phyloP scores from a whole-genome alignment of 1,284 basidiomycete genomes.

The Ceratobasidium sp. region DNA sequence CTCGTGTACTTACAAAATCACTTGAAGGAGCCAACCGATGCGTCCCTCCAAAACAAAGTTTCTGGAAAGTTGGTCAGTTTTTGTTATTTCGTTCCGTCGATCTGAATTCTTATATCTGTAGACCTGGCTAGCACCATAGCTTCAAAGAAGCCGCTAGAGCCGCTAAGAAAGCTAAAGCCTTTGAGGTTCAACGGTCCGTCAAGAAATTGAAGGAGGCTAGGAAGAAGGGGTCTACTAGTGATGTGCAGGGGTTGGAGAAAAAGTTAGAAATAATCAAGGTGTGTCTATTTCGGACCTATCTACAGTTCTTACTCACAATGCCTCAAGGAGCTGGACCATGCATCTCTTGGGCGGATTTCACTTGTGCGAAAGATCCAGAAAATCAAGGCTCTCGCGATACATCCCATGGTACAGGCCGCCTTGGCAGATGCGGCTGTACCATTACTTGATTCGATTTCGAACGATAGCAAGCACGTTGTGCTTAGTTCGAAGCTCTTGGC shows the following conservation, averaged over 20 bases:
- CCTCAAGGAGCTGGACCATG: constrained; percentile 70
- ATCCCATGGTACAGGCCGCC: constrained; percentile 64
- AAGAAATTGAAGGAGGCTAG: constrained; percentile 79
- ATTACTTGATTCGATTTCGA: constrained; percentile 57
- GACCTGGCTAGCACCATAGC: constrained; percentile 71
- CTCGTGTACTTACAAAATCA: neutral
- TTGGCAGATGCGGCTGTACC: constrained; percentile 62
- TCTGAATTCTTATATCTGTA: constrained; percentile 40
- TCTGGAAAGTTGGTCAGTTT: constrained; percentile 61
- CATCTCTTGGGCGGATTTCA: constrained; percentile 72
- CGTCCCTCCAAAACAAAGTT: constrained; percentile 52
- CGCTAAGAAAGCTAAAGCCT: constrained; percentile 84
- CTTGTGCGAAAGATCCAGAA: constrained; percentile 81
- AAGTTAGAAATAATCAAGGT: constrained; percentile 82
- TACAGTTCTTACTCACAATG: constrained; percentile 29
- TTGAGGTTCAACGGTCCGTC: constrained; percentile 86
- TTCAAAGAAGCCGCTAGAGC: constrained; percentile 76
- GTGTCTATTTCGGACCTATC: constrained; percentile 48
- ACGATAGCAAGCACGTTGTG: constrained; percentile 72
- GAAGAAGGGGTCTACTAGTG: constrained; percentile 53
- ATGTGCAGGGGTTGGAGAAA: constrained; percentile 70
- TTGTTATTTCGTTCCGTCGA: neutral
- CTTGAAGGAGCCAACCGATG: constrained; percentile 12
- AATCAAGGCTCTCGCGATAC: constrained; percentile 69
- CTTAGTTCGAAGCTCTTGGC: constrained; percentile 84